Evolutionary conservation across 1,139 yeast genomes (phyloP), one percentile per base, ranked within the genome.

Genomic region (Magnusiomyces suaveolens): DNA sequence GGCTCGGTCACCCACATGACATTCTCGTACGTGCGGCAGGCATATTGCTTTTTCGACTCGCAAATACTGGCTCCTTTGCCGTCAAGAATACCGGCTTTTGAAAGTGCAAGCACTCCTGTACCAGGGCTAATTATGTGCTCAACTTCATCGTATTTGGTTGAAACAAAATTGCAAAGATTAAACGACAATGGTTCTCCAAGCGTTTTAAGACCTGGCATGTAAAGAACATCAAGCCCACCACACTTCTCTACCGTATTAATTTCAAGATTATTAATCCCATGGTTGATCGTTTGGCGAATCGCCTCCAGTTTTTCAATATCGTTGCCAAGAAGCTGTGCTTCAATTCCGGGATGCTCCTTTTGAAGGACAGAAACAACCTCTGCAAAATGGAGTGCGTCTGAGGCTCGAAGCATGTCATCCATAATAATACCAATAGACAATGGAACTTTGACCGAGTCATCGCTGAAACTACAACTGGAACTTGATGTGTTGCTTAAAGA

Each of bases 41-140:
- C 49, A 16, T n/a, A 16, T 14, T n/a, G 20, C 41, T 29, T 46
- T 10, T 26, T 20, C 6, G n/a, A n/a, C n/a, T 46, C 49, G 12
- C 39, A 18, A 33, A 44, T n/a, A 18, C 48, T 39, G 20, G 53
- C 54, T 24, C 39, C 36, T 24, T 41, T 46, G 8, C 57, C 57
- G n/a, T 44, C 49, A 18, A 54, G 57, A 38, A 46, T 52, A 6
- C 57, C 57, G 18, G 57, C 49, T 20, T 33, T 41, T 24, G 53
- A 50, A 14, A 54, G 43, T n/a, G 50, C 24, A 14, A 49, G 24
- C 10, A 54, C 8, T 14, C 57, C 57, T 1, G 48, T 32, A 10
- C 53, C 54, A 18, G 48, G 18, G 1, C 53, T 54, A 26, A 54
- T 39, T 21, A 54, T 44, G 36, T 50, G 24, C 26, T 44, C 48